These are phyloP conservation scores for Orbilia oligospora DNA, from an alignment of 2,329 filamentous ascomycete species.

Conservation along the genomic window DNA sequence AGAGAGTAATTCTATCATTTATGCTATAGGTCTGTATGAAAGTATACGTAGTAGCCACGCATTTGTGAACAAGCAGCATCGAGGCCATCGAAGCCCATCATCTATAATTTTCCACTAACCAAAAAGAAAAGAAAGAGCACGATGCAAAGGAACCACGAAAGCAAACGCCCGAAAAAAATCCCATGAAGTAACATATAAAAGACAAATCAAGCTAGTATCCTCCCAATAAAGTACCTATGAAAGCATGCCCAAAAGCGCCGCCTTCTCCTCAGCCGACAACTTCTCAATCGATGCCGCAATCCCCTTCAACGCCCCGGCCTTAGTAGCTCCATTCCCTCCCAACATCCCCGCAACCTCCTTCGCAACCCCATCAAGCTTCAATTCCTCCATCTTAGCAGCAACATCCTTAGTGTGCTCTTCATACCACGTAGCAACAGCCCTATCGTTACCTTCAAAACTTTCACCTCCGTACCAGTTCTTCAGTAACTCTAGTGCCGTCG, in stretches of 20 bases:
- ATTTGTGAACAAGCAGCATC: slow-evolving; percentile 1
- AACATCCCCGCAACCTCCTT: slow-evolving; percentile 79
- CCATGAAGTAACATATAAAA: background rate
- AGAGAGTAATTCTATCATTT: slow-evolving; percentile 11
- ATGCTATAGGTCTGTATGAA: slow-evolving; percentile 1
- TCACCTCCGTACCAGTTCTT: slow-evolving; percentile 77
- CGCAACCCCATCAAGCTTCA: slow-evolving; percentile 82
- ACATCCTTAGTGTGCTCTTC: slow-evolving; percentile 91
- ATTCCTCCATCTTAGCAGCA: slow-evolving; percentile 83
- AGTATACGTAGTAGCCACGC: background rate
- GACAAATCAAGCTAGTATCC: background rate
- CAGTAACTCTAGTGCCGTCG: slow-evolving; percentile 80
- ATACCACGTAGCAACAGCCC: slow-evolving; percentile 91
- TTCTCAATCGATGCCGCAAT: slow-evolving; percentile 87
- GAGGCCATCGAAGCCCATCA: background rate
- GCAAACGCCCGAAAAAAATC: background rate
- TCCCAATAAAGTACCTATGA: slow-evolving; percentile 1
- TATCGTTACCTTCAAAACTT: slow-evolving; percentile 81
- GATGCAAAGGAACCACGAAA: background rate
- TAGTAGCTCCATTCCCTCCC: slow-evolving; percentile 72
- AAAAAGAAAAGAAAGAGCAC: slow-evolving; percentile 3
- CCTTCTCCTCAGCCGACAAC: slow-evolving; percentile 88
- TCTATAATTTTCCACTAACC: too few species aligned
- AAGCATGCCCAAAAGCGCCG: slow-evolving; percentile 77
- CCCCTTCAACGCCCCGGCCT: slow-evolving; percentile 81